These are phyloP conservation scores for Dioscorea cayenensis DNA, from an alignment of 116 monocot genomes.

Conservation along the genomic window DNA sequence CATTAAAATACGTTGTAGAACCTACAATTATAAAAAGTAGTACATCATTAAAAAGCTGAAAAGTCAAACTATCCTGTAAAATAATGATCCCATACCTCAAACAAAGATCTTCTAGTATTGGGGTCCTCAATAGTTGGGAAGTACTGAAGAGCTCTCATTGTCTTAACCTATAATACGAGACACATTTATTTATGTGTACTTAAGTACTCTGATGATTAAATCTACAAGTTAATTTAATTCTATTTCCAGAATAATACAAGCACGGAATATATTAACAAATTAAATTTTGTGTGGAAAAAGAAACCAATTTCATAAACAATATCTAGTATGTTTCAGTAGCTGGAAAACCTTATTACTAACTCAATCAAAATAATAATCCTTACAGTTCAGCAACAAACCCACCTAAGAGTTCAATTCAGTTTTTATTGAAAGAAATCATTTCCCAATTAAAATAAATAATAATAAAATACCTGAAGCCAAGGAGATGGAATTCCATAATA, in stretches of 20 bases:
- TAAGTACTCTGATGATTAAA: too few relatives aligned
- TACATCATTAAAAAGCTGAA: slow-evolving; percentile 4
- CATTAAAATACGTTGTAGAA: slow-evolving; percentile 93
- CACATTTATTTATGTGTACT: too few relatives aligned
- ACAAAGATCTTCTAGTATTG: slow-evolving; percentile 79
- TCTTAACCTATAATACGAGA: slow-evolving; percentile 60
- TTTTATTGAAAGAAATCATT: neutral
- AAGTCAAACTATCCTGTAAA: neutral
- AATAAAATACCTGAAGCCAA: slow-evolving; percentile 86
- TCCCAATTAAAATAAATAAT: neutral
- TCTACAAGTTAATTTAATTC: too few relatives aligned
- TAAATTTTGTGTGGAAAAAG: too few relatives aligned
- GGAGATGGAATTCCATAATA: slow-evolving; percentile 99
- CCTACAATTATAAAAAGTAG: slow-evolving; percentile 35
- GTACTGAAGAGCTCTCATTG: slow-evolving; percentile 99
- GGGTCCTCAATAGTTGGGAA: slow-evolving; percentile 97
- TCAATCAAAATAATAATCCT: too few relatives aligned
- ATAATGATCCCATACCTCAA: slow-evolving; percentile 61
- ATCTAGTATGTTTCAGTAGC: too few relatives aligned
- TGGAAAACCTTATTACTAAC: too few relatives aligned
- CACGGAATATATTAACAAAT: too few relatives aligned
- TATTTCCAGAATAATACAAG: too few relatives aligned
- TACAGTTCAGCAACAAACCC: too few relatives aligned
- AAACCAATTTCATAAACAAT: too few relatives aligned
- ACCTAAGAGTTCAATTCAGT: too few relatives aligned